Conservation (phyloP, 495 filamentous ascomycete genomes). For the Ascobolus immersus region DNA sequence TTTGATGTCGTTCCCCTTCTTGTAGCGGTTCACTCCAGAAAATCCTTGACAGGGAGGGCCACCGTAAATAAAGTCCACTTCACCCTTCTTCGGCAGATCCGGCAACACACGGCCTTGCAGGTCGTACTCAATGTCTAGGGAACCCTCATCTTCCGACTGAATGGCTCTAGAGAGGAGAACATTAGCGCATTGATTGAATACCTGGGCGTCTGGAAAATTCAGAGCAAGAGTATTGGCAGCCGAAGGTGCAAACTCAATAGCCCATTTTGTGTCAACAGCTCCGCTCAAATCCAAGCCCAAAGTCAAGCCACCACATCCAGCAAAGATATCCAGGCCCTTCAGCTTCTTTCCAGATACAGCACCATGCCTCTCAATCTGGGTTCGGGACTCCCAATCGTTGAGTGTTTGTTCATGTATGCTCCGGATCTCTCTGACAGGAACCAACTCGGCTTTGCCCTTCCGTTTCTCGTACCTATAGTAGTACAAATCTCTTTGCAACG, state of each 20-base stretch:
- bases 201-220: slow-evolving; percentile 4
- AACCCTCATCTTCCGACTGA: neutral
- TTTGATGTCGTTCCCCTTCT: slow-evolving; percentile 4
- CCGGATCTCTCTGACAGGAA: no score
- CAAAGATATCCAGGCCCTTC: slow-evolving; percentile 6
- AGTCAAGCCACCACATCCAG: slow-evolving; percentile 5
- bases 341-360: slow-evolving; percentile 3
- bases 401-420: slow-evolving; percentile 1
- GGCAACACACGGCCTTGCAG: slow-evolving; percentile 2
- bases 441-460: no score
- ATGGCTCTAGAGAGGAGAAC: slow-evolving; percentile 2
- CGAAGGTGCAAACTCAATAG: slow-evolving; percentile 4
- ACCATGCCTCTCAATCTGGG: neutral
- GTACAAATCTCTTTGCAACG: slow-evolving; percentile 1
- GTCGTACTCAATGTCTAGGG: slow-evolving; percentile 1
- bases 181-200: slow-evolving; percentile 6
- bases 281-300: slow-evolving; percentile 3
- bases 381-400: neutral
- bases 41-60: slow-evolving; percentile 6
- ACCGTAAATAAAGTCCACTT: slow-evolving; percentile 7
- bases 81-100: slow-evolving; percentile 2
- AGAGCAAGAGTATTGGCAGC: slow-evolving; percentile 1
- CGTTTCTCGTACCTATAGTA: no score
- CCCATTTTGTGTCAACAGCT: slow-evolving; percentile 4
- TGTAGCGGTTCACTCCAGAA: slow-evolving; percentile 4